Base-by-base conservation (phyloP, 495 filamentous ascomycete genomes). In the Friedmanniomyces simplex region DNA sequence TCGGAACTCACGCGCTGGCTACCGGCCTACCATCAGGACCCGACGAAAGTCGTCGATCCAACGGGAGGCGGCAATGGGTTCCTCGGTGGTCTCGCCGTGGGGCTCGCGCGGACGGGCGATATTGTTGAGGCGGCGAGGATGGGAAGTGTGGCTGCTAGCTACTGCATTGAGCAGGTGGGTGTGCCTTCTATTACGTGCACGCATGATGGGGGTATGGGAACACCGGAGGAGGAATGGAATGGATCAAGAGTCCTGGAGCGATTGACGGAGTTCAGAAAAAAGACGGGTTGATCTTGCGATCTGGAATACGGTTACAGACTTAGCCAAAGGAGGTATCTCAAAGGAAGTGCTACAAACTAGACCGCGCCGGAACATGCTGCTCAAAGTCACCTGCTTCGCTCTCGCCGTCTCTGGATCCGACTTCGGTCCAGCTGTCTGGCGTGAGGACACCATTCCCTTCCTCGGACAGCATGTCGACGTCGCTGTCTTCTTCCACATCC, bases 51-150 rank as follows among this genome's bases (percentile, higher is more conserved):
- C 8, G 73, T 94, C 16, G 93, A 98, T 69, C 91, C 91, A 0
- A 98, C 93, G 0, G 93, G 93, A 20, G 93, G 91, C 21, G 93
- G 93, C 0, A 98, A 98, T 68, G 83, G 85, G 0, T 98, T 96
- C 65, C 76, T 97, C 0, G 93, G 93, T 8, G 93, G 80, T 4
- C 66, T 96, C 18, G 78, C 82, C 0, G 81, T 91, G 22, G 89
- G 84, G 1, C 70, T 95, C 58, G 81, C 85, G 14, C 75, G 83
- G 24, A 60, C n/a, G 63, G 71, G 8, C 39, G 68, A 76, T 54
- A 56, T 91, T 18, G 78, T 83, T 34, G 77, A 85, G 63, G 90
- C 89, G 5, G 82, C 87, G 12, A 77, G 81, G 0, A 86, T 82
- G 78, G 93, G 84, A 5, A 85, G 79, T n/a, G 81, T 97, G 13